Evolutionary conservation across 768 basidiomycete genomes (phyloP), one percentile per base, ranked within the genome.

Genomic region (Naganishia onofrii): DNA sequence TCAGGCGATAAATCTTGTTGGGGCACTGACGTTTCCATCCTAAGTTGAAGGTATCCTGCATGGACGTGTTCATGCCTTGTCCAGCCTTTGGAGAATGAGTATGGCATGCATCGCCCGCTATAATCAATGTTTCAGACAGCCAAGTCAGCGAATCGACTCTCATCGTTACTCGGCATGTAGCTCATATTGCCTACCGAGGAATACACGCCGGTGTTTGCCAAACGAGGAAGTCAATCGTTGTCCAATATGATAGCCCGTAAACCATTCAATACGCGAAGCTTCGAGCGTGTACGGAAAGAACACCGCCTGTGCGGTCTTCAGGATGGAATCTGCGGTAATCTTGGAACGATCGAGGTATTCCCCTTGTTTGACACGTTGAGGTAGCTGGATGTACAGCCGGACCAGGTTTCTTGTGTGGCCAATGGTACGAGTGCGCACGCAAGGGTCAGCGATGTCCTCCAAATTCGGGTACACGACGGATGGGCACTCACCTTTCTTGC

Each of bases 401-500:
- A 46, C 46, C 7, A 46, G 21, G 21, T 21, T 46, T 5, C 46
- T 17, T 15, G 3, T 46, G 46, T n/a, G n/a, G n/a, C n/a, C n/a
- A n/a, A n/a, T n/a, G n/a, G n/a, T n/a, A n/a, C n/a, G n/a, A n/a
- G n/a, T n/a, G n/a, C n/a, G n/a, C n/a, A 21, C 8, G 3, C 15
- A 17, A 21, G 15, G 46, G 46, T 17, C 15, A 46, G 21, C 46
- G 21, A 46, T 15, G n/a, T n/a, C n/a, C n/a, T n/a, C n/a, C 21
- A 46, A 15, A 46, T 6, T 46, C 46, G 3, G 46, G 15, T 17
- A 17, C 19, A 3, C 15, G 46, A 46, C 15, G 21, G 19, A 6
- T 3, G 7, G 46, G 7, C 15, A 5, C 46, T 46, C 21, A 46
- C 46, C 46, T 21, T 15, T 46, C 32, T 23, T 29, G 85, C 0